Conservation (phyloP, 129 eudicot genomes). For the Logfia minima region DNA sequence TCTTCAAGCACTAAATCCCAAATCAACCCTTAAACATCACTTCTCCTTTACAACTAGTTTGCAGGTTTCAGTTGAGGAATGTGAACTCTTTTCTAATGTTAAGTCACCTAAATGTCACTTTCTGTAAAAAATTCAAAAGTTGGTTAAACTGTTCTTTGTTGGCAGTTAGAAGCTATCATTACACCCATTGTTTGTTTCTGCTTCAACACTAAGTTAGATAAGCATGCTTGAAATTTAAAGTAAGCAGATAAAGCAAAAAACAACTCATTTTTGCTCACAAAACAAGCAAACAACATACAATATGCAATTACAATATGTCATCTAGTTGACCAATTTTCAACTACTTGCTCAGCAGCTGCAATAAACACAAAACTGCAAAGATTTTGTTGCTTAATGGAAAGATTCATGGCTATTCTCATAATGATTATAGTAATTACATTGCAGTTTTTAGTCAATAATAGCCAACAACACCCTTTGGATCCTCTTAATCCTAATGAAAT, state of each 20-base stretch:
- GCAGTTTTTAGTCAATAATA: constrained; percentile 19
- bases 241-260: constrained; percentile 27
- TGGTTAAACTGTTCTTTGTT: neutral
- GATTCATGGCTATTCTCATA: constrained; percentile 28
- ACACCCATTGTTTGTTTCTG: neutral
- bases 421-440: constrained; percentile 24
- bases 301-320: constrained; percentile 18
- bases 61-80: neutral
- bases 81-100: neutral
- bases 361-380: neutral
- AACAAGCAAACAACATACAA: constrained; percentile 40
- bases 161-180: constrained; percentile 16
- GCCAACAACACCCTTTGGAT: constrained; percentile 67
- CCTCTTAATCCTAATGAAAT: constrained; percentile 70
- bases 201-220: constrained; percentile 22
- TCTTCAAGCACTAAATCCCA: neutral
- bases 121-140: neutral
- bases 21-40: neutral
- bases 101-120: neutral
- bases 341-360: constrained; percentile 18
- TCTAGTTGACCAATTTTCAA: constrained; percentile 15
- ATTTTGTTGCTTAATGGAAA: neutral
- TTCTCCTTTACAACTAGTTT: neutral
- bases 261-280: constrained; percentile 44
- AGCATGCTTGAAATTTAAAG: neutral